Base-by-base conservation (phyloP, 2,329 filamentous ascomycete genomes). In the Colletotrichum lentis region DNA sequence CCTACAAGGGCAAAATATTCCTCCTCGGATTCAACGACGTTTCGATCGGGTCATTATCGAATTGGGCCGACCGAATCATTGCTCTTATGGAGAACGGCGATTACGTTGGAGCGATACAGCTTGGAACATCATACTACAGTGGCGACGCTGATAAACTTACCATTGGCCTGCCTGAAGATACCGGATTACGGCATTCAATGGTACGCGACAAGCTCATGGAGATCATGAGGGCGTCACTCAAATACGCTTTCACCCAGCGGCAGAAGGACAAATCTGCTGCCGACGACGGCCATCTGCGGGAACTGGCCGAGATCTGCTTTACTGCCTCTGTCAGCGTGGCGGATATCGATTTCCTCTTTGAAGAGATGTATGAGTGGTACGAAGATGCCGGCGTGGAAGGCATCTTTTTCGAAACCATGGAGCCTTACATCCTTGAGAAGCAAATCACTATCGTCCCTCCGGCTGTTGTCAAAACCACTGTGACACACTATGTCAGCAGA, bases 51-150 rank as follows among this genome's bases (percentile, higher is more conserved):
- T 92, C 91, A 5, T 80, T 99, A 41, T 98, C 96, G 0, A 99
- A 99, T 73, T 99, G 96, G 96, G 95, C 96, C 2, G 96, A 99
- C 78, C 86, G 96, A 47, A 83, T 99, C 20, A 89, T 97, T 72
- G 94, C 95, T 0, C 84, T 98, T 73, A 97, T 99, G 92, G 94
- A 98, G 77, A 88, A 94, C 64, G 96, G 96, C n/a, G 94, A 98
- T 78, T 97, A 97, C 75, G 91, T 99, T 71, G 91, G 89, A 14
- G 94, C 96, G 1, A 97, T 99, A 69, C 87, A 91, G 71, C 84
- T 99, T 67, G 96, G 95, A 11, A 97, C 94, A 0, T 91, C 91
- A 0, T 99, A 98, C 78, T 98, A 97, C 76, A 90, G 89, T 8
- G 96, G 96, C 27, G 90, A 94, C 74, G 88, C 93, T n/a, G 93